A percentile compares a stretch with the other conserved stretches of the same genome.
phyloP scores from a whole-genome alignment of 257 asterid species.

The Solanum pinnatisectum region DNA sequence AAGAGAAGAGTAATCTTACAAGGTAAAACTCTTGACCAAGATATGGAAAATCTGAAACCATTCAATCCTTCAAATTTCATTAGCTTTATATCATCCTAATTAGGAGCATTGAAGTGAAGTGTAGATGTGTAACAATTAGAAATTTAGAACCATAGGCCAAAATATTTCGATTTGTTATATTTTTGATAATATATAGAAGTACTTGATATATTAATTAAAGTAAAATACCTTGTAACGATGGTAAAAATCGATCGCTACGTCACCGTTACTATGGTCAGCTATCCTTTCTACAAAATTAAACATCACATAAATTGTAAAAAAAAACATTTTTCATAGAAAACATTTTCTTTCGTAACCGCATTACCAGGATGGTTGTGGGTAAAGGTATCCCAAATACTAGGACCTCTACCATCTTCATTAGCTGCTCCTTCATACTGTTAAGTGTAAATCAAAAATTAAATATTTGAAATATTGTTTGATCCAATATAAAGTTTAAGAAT shows the following conservation, averaged over 20 bases:
- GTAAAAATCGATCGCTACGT: not conserved
- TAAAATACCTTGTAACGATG: not conserved
- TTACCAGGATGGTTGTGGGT: constrained; percentile 14
- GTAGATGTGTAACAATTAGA: not conserved
- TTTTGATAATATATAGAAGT: not conserved
- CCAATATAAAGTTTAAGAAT: not conserved
- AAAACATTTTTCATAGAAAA: not conserved
- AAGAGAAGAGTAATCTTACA: not conserved
- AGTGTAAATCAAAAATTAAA: not conserved
- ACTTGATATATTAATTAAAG: not conserved
- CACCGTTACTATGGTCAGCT: not conserved
- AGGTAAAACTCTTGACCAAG: not conserved
- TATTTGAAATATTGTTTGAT: too few relatives aligned
- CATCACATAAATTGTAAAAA: not conserved
- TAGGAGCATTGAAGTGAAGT: not conserved
- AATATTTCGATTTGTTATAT: not conserved
- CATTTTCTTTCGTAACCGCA: not conserved
- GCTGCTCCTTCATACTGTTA: constrained; percentile 20
- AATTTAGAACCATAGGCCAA: not conserved
- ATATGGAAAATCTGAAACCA: not conserved
- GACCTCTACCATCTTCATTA: constrained; percentile 16
- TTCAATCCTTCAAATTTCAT: not conserved
- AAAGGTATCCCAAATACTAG: constrained; percentile 20
- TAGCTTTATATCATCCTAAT: not conserved
- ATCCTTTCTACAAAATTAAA: not conserved